These are phyloP conservation scores for Petasospora fabianii DNA, from an alignment of 1,139 yeast species.

Conservation along the genomic window DNA sequence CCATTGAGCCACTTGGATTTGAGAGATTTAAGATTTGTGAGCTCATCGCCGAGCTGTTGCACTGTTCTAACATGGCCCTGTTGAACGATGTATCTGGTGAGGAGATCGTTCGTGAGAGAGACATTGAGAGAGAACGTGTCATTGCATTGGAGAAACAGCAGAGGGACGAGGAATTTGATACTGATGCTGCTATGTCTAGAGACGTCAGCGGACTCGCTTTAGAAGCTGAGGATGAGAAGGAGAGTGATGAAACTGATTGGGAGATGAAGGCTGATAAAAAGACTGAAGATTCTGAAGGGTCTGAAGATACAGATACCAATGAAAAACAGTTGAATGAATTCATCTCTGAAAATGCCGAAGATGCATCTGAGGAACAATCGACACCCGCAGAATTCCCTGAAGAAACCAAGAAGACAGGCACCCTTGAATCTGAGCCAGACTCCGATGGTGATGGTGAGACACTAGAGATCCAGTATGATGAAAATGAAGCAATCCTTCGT, in stretches of 20 bases:
- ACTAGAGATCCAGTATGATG: constrained; percentile 49
- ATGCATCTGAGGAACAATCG: no score
- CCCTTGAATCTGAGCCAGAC: constrained; percentile 27
- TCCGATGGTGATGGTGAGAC: constrained; percentile 21
- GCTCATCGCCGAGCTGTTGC: constrained; percentile 87
- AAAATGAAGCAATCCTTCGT: constrained; percentile 62
- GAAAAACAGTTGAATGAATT: no score
- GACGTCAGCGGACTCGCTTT: constrained; percentile 23
- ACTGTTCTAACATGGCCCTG: constrained; percentile 95
- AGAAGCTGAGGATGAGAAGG: constrained; percentile 17
- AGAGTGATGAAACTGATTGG: neutral
- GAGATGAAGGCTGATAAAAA: neutral
- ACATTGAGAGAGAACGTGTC: constrained; percentile 54
- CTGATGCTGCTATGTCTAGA: constrained; percentile 27
- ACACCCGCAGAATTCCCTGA: constrained; percentile 1
- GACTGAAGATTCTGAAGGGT: constrained; percentile 2
- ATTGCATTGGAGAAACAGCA: constrained; percentile 33
- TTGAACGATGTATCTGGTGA: constrained; percentile 85
- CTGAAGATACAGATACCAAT: no score
- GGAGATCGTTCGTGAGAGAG: constrained; percentile 72
- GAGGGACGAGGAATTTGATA: constrained; percentile 30
- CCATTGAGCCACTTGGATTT: constrained; percentile 86
- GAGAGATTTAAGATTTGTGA: constrained; percentile 95
- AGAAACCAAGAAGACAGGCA: constrained; percentile 14
- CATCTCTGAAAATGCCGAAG: constrained; percentile 27